A percentile compares a stretch with the other conserved stretches of the same genome.
Evolutionary conservation across 2,329 filamentous ascomycete genomes (phyloP).

Genomic region (Balansia obtecta): DNA sequence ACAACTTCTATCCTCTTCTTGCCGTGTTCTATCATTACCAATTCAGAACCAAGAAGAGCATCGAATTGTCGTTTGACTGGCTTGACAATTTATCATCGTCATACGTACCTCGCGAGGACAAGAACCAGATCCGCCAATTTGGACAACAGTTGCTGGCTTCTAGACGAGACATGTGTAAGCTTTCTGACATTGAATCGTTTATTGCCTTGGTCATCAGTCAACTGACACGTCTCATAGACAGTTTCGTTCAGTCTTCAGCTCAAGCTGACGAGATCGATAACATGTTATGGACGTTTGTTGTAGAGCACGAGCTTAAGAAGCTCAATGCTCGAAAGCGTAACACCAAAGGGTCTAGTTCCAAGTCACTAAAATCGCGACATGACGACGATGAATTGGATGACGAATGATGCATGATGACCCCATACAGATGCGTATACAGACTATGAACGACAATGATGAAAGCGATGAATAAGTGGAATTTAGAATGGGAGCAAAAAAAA

Average conservation of each 20-base stretch:
- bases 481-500: not conserved
- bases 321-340: slow-evolving; percentile 22
- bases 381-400: slow-evolving; percentile 12
- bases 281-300: slow-evolving; percentile 22
- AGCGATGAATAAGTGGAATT: not conserved
- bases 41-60: slow-evolving; percentile 27
- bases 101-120: slow-evolving; percentile 14
- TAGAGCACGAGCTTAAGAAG: slow-evolving; percentile 28
- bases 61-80: slow-evolving; percentile 27
- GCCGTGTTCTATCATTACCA: slow-evolving; percentile 28
- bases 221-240: slow-evolving; percentile 14
- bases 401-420: slow-evolving; percentile 15
- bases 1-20: slow-evolving; percentile 25
- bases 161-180: slow-evolving; percentile 24
- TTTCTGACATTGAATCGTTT: not conserved
- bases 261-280: slow-evolving; percentile 6
- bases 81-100: slow-evolving; percentile 19
- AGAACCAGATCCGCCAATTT: slow-evolving; percentile 14
- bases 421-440: slow-evolving; percentile 5
- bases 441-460: not conserved
- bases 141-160: slow-evolving; percentile 21
- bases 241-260: slow-evolving; percentile 18
- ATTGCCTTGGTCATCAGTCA: not conserved
- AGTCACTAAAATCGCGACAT: slow-evolving; percentile 11
- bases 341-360: slow-evolving; percentile 14